Conservation (phyloP, 306 rosid genomes). For the Begonia fuchsioides region DNA sequence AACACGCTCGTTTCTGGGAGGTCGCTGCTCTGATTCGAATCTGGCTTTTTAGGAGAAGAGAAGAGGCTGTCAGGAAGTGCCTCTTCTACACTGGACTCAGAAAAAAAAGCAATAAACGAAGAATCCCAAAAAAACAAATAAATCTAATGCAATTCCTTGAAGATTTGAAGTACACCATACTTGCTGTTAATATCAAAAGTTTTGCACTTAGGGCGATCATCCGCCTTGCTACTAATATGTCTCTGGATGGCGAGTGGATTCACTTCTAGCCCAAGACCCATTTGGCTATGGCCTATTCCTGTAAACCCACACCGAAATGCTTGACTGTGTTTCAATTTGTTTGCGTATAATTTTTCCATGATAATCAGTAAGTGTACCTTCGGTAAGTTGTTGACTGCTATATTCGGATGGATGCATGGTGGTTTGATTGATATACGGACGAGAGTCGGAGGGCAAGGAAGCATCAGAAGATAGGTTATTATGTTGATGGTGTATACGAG, state of each 20-base stretch:
- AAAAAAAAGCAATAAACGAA: not conserved
- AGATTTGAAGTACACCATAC: slow-evolving; percentile 23
- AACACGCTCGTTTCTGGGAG: slow-evolving; percentile 23
- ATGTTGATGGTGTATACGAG: slow-evolving; percentile 34
- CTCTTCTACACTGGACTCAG: slow-evolving; percentile 43
- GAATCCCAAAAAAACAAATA: not conserved
- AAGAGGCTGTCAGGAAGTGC: slow-evolving; percentile 77
- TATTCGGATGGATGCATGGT: no score
- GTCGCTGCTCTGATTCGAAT: slow-evolving; percentile 17
- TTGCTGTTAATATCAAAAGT: slow-evolving; percentile 24
- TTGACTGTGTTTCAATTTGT: slow-evolving; percentile 7
- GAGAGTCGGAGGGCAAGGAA: slow-evolving; percentile 35
- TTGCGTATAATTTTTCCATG: no score
- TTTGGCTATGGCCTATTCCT: no score
- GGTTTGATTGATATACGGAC: slow-evolving; percentile 27
- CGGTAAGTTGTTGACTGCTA: slow-evolving; percentile 36
- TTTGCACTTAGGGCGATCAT: slow-evolving; percentile 17
- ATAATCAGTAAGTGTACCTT: slow-evolving; percentile 27
- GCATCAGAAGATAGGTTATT: slow-evolving; percentile 67
- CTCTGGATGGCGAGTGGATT: slow-evolving; percentile 16
- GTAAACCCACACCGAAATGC: no score
- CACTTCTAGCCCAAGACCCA: slow-evolving; percentile 16
- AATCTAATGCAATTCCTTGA: not conserved
- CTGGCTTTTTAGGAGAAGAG: slow-evolving; percentile 67
- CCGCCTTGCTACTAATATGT: slow-evolving; percentile 14